These are phyloP conservation scores for Fermentozyma sake DNA, from an alignment of 1,139 yeast species.

Conservation along the genomic window DNA sequence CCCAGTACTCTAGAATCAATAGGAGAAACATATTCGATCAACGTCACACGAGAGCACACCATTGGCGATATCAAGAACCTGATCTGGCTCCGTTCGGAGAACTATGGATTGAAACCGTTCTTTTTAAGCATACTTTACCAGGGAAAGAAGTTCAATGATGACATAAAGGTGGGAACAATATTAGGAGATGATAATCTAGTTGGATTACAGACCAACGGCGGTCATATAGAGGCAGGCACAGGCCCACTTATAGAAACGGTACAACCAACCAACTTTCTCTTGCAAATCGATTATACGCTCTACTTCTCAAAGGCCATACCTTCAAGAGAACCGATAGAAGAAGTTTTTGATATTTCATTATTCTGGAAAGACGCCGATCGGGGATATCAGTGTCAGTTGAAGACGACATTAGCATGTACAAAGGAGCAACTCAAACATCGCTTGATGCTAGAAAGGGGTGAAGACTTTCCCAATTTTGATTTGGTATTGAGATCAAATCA, in stretches of 20 bases:
- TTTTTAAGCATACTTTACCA: slow-evolving; percentile 14
- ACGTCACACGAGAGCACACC: slow-evolving; percentile 18
- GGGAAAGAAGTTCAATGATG: slow-evolving; percentile 8
- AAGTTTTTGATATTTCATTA: slow-evolving; percentile 18
- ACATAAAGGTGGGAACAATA: slow-evolving; percentile 13
- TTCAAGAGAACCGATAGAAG: slow-evolving; percentile 19
- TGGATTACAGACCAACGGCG: too few relatives aligned
- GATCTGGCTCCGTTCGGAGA: slow-evolving; percentile 25
- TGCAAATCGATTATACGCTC: slow-evolving; percentile 22
- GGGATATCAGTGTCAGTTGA: too few relatives aligned
- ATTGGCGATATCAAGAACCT: slow-evolving; percentile 21
- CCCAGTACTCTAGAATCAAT: too few relatives aligned
- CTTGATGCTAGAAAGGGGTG: too few relatives aligned
- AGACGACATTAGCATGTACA: too few relatives aligned
- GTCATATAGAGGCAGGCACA: too few relatives aligned
- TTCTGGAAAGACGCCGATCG: slow-evolving; percentile 1
- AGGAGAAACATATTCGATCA: slow-evolving; percentile 8
- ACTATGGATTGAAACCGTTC: slow-evolving; percentile 21
- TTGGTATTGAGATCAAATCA: too few relatives aligned
- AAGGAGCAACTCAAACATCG: too few relatives aligned
- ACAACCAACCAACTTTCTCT: slow-evolving; percentile 9
- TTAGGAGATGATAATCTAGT: too few relatives aligned
- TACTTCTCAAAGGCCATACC: slow-evolving; percentile 17
- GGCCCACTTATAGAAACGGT: too few relatives aligned
- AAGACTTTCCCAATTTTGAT: too few relatives aligned